Conservation (phyloP, 2,329 filamentous ascomycete species). For the Incumbomyces delicatus region DNA sequence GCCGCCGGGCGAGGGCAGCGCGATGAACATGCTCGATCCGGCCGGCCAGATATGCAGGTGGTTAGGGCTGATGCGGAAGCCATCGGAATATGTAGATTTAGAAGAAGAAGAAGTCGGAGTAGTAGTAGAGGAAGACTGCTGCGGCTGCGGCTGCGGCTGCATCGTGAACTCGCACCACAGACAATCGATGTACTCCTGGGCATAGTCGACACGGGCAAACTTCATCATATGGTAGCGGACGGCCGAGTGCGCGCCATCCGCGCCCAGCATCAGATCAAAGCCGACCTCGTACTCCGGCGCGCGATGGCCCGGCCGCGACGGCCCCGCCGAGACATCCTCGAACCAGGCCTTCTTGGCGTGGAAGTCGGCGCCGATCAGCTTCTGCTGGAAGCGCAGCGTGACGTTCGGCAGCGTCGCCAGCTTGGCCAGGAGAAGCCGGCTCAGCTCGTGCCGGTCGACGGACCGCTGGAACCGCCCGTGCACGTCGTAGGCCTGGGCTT, state of each 20-base stretch:
- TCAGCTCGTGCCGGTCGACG: constrained; percentile 73
- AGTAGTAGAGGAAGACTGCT: too few species aligned
- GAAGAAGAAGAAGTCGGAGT: too few species aligned
- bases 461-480: constrained; percentile 82
- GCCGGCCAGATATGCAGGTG: constrained; percentile 97
- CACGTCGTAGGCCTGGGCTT: constrained; percentile 80
- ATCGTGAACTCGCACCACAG: constrained; percentile 96
- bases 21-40: constrained; percentile 94
- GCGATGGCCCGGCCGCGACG: constrained; percentile 26
- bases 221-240: constrained; percentile 95
- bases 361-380: constrained; percentile 84
- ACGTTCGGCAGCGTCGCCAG: constrained; percentile 81
- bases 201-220: constrained; percentile 77
- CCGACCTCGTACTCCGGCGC: constrained; percentile 64
- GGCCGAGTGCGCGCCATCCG: constrained; percentile 88
- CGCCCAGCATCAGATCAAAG: constrained; percentile 92
- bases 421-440: constrained; percentile 72
- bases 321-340: constrained; percentile 41
- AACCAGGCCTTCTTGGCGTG: constrained; percentile 75
- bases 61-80: constrained; percentile 77
- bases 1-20: constrained; percentile 77
- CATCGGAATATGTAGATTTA: constrained; percentile 26
- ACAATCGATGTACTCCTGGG: constrained; percentile 91
- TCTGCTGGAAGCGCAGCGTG: constrained; percentile 84
- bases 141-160: constrained; percentile 37